Conservation (phyloP, 495 filamentous ascomycete genomes). For the Pyrenula massariospora region DNA sequence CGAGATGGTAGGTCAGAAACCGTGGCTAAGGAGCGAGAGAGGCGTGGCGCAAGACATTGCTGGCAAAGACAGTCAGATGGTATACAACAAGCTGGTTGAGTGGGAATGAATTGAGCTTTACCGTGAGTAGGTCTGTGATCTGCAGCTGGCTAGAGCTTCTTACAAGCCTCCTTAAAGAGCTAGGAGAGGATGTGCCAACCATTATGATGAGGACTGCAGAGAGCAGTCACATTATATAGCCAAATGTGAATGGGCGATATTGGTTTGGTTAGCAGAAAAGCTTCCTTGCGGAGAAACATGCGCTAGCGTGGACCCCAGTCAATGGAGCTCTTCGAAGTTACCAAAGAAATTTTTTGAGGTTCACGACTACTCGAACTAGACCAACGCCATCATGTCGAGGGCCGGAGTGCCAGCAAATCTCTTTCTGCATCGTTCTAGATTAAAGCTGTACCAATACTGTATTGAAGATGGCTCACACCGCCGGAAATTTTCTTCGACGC, state of each 20-base stretch:
- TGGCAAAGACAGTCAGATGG: slow-evolving; percentile 14
- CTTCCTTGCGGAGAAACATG: not conserved
- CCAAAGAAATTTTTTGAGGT: not conserved
- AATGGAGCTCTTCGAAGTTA: not conserved
- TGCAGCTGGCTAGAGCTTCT: slow-evolving; percentile 28
- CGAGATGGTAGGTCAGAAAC: slow-evolving; percentile 8
- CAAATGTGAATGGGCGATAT: no score
- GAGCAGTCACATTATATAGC: no score
- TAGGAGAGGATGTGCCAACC: no score
- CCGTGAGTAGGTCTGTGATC: slow-evolving; percentile 34
- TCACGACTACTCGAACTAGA: not conserved
- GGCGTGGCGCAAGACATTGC: slow-evolving; percentile 36
- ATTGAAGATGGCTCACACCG: no score
- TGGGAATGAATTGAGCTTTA: slow-evolving; percentile 12
- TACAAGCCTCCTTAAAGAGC: slow-evolving; percentile 28
- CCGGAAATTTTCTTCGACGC: no score
- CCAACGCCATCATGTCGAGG: not conserved
- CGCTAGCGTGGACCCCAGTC: not conserved
- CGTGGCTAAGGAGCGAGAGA: slow-evolving; percentile 68
- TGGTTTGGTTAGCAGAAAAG: no score
- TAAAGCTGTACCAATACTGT: no score
- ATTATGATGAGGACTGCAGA: no score
- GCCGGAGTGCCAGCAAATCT: not conserved
- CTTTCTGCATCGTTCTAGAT: not conserved
- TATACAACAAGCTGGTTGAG: no score